Base-by-base conservation (phyloP, 768 basidiomycete species). In the Filobasidium floriforme region DNA sequence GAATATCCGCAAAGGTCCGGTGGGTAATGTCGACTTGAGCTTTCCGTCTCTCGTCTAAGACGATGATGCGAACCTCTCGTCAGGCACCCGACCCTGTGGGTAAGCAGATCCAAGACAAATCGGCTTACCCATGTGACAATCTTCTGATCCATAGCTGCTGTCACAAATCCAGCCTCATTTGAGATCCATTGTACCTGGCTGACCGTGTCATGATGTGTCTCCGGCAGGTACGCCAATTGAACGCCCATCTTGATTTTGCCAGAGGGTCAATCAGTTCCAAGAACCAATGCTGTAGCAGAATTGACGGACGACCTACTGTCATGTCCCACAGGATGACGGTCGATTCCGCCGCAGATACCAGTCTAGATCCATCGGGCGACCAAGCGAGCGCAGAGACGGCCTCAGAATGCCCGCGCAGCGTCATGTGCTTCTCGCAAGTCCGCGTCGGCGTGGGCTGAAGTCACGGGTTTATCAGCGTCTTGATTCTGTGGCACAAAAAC, bases 251-350 rank as follows among this genome's bases (percentile, higher is more conserved):
- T 84, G 12, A 86, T 84, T 22, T 18, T 9, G 32, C 32, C 32
- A 37, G 32, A 9, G 32, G 32, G 32, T 4, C 49, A 51, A 19
- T 26, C 19, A 19, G 49, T 12, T 3, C 19, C 18, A 2, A n/a
- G 32, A 37, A 37, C 3, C 32, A 37, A 37, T 4, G 32, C 3
- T 37, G 32, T 37, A 37, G 4, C 9, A 37, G 32, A 9, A 9
- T 37, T 9, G 32, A 37, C 32, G 9, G 32, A 37, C 32, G 32
- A 37, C 75, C 74, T 70, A 92, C 94, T 84, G 87, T 85, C 41
- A 87, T 82, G 76, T 94, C 87, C 92, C 92, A 99, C 73, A 98
- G 82, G 80, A 88, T 88, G 77, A 99, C 87, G 59, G 81, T 77
- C 57, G 87, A 82, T 69, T 97, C 92, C 26, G 90, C 83, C 46